Evolutionary conservation across 2,329 filamentous ascomycete species (phyloP).

Genomic region (Sporothrix protearum): DNA sequence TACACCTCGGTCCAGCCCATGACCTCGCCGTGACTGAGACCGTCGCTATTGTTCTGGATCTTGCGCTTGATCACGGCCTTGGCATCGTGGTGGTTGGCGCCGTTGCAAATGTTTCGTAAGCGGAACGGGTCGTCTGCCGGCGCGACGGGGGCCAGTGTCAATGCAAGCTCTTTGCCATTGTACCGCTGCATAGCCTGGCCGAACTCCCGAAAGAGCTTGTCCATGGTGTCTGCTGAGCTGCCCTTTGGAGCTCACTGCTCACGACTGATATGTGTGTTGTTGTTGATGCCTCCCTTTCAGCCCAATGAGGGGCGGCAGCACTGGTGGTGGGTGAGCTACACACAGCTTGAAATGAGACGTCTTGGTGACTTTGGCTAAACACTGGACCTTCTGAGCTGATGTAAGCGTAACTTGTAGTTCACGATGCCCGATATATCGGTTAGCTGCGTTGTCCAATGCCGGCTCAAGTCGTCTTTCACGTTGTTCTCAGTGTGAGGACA

Average conservation of each 20-base stretch:
- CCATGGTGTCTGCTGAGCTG: slow-evolving; percentile 52
- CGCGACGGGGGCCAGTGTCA: slow-evolving; percentile 68
- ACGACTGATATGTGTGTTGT: neutral
- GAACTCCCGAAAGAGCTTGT: slow-evolving; percentile 70
- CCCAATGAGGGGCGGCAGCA: neutral
- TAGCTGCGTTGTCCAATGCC: neutral
- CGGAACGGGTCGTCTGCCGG: slow-evolving; percentile 60
- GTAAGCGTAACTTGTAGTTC: neutral
- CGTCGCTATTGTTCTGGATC: slow-evolving; percentile 57
- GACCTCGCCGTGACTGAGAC: slow-evolving; percentile 63
- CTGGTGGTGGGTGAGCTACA: neutral
- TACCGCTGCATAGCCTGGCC: slow-evolving; percentile 60
- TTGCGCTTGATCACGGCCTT: slow-evolving; percentile 70
- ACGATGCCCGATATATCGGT: neutral
- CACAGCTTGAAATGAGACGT: neutral
- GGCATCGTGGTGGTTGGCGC: slow-evolving; percentile 63
- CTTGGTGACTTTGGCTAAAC: neutral
- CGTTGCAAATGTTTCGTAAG: slow-evolving; percentile 66
- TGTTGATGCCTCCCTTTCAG: neutral
- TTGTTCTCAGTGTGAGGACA: neutral
- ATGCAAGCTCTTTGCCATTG: slow-evolving; percentile 70
- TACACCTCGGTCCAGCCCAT: slow-evolving; percentile 87
- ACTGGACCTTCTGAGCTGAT: neutral
- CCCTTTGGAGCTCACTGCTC: neutral
- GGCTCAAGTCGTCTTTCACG: neutral